Conservation (phyloP, 2,329 filamentous ascomycete genomes). For the Xylariaceae sp. region DNA sequence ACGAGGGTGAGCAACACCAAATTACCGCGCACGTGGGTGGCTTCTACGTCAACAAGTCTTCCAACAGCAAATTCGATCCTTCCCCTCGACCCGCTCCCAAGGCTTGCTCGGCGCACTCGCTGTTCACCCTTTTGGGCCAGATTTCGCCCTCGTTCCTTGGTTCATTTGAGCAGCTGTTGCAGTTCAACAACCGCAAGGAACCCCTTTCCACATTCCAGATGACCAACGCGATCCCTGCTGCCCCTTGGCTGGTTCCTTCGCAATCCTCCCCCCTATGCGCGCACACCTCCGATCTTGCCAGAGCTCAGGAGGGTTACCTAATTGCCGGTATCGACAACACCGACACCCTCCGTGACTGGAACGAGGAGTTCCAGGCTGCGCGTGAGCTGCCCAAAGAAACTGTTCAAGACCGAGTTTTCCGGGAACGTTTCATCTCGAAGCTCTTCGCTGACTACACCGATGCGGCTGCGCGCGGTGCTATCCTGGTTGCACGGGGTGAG, state of each 20-base stretch:
- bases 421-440: constrained; percentile 89
- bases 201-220: constrained; percentile 91
- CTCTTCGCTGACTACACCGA: constrained; percentile 98
- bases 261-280: constrained; percentile 57
- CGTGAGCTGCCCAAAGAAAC: constrained; percentile 89
- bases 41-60: constrained; percentile 96
- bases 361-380: constrained; percentile 97
- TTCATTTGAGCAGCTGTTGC: constrained; percentile 72
- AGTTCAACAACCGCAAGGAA: constrained; percentile 79
- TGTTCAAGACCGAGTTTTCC: constrained; percentile 92
- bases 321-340: constrained; percentile 88
- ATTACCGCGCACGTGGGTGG: constrained; percentile 91
- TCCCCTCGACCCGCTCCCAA: constrained; percentile 75
- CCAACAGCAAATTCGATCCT: constrained; percentile 92
- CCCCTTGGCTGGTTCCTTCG: constrained; percentile 82
- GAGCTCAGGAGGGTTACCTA: constrained; percentile 88
- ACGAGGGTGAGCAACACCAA: constrained; percentile 90
- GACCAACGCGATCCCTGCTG: constrained; percentile 86
- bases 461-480: constrained; percentile 83
- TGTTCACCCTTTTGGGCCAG: constrained; percentile 71
- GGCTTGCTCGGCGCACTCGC: constrained; percentile 73
- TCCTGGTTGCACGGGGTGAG: constrained; percentile 87
- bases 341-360: constrained; percentile 95
- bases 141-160: constrained; percentile 78
- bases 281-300: constrained; percentile 78